Conservation (phyloP, 192 early-diverging fungal species). For the Entophlyctis luteolus region DNA sequence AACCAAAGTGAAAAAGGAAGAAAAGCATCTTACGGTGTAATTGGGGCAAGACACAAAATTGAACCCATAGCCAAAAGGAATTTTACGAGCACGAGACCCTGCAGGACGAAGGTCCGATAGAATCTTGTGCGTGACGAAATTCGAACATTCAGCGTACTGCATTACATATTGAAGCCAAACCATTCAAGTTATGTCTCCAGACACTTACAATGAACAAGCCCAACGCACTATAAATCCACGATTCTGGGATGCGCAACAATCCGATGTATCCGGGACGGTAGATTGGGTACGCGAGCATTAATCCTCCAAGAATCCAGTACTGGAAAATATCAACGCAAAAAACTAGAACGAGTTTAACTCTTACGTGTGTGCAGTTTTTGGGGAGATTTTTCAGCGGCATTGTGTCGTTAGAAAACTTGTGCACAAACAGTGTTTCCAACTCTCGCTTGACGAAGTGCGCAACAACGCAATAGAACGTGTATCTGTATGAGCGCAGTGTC, state of each 20-base stretch:
- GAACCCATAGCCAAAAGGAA: constrained; percentile 91
- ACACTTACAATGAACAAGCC: constrained; percentile 59
- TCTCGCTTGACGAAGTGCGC: constrained; percentile 90
- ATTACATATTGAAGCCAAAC: background rate
- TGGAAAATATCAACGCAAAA: background rate
- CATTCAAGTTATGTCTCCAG: background rate
- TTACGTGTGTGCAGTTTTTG: constrained; percentile 83
- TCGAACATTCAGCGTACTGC: constrained; percentile 78
- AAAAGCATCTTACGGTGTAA: constrained; percentile 52
- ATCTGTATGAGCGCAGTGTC: constrained; percentile 35
- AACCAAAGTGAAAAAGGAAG: background rate
- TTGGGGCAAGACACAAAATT: constrained; percentile 86
- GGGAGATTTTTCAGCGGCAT: constrained; percentile 95
- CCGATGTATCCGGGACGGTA: constrained; percentile 77
- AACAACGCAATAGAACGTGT: constrained; percentile 65
- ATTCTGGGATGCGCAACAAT: constrained; percentile 36
- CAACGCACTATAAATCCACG: constrained; percentile 39
- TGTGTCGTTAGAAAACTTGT: constrained; percentile 87
- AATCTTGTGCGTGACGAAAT: constrained; percentile 77
- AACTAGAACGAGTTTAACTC: background rate
- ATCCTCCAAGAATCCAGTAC: constrained; percentile 83
- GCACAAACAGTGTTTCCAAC: constrained; percentile 87
- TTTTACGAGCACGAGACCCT: constrained; percentile 77
- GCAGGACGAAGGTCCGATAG: constrained; percentile 88
- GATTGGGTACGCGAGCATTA: constrained; percentile 80